Percentiles rank a stretch among this genome's conserved stretches.
phyloP scores from a whole-genome alignment of 2,329 filamentous ascomycete genomes.

The Aspergillus piperis region DNA sequence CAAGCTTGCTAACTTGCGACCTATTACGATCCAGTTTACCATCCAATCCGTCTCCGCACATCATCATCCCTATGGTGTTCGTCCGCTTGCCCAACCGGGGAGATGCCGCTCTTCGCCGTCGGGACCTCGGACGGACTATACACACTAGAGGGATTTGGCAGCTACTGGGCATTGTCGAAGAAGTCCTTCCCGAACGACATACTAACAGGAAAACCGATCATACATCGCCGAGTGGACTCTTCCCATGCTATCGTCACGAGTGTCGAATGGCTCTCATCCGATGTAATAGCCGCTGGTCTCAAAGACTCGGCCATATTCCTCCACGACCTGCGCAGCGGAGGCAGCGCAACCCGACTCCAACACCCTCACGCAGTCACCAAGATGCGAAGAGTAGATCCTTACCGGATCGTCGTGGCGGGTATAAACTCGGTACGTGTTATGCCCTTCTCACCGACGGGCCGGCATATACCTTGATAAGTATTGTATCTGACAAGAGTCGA shows the following conservation, averaged over 20 bases:
- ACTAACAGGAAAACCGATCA: conserved; percentile 15
- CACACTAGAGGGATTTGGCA: conserved; percentile 31
- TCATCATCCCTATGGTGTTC: conserved; percentile 40
- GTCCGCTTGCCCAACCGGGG: conserved; percentile 34
- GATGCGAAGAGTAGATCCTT: conserved; percentile 38
- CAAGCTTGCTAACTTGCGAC: background rate
- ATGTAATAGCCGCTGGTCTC: conserved; percentile 40
- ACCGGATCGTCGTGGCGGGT: conserved; percentile 39
- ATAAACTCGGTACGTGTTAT: conserved; percentile 30
- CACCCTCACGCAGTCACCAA: conserved; percentile 38
- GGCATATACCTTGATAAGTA: background rate
- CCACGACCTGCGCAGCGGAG: conserved; percentile 38
- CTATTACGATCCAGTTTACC: conserved; percentile 21
- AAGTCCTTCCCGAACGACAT: conserved; percentile 27
- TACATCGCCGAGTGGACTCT: conserved; percentile 23
- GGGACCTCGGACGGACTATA: conserved; percentile 41
- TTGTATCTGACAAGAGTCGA: background rate
- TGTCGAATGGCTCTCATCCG: conserved; percentile 42
- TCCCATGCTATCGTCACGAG: conserved; percentile 33
- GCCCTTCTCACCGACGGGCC: too few relatives aligned
- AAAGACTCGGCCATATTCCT: conserved; percentile 38
- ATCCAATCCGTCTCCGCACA: conserved; percentile 31
- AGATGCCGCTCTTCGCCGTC: conserved; percentile 37
- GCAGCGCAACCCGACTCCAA: conserved; percentile 34
- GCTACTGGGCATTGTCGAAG: conserved; percentile 34